Conservation (phyloP, 306 rosid genomes). For the Vigna mungo region DNA sequence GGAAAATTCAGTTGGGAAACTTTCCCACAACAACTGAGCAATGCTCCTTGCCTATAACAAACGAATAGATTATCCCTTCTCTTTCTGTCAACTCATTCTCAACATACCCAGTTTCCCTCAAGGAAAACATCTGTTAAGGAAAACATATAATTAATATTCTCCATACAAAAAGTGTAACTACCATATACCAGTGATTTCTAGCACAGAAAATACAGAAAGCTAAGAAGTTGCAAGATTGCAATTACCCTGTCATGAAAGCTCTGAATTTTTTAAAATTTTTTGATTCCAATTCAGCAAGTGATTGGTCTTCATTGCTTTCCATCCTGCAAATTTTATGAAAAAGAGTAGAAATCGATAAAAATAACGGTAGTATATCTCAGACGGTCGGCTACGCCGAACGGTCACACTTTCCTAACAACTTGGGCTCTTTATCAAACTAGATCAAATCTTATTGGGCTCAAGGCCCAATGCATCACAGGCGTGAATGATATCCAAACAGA, state of each 20-base stretch:
- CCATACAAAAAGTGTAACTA: not conserved
- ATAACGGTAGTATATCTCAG: not conserved
- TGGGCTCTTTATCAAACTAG: too few species aligned
- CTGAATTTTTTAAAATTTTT: conserved; percentile 51
- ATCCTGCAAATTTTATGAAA: conserved; percentile 43
- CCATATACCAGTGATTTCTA: conserved; percentile 1
- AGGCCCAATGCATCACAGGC: too few species aligned
- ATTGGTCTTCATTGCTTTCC: conserved; percentile 41
- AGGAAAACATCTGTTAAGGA: not conserved
- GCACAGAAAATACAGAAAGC: not conserved
- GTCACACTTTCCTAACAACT: too few species aligned
- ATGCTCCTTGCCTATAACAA: too few species aligned
- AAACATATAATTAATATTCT: conserved; percentile 14
- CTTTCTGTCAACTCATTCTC: too few species aligned
- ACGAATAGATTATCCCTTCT: too few species aligned
- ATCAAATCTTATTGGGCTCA: too few species aligned
- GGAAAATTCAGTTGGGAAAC: too few species aligned
- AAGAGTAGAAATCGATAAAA: conserved; percentile 2
- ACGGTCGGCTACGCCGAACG: too few species aligned
- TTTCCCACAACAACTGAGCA: too few species aligned
- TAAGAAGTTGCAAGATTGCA: conserved; percentile 2
- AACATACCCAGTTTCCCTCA: too few species aligned
- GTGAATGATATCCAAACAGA: too few species aligned
- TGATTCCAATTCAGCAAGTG: conserved; percentile 44
- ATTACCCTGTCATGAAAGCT: conserved; percentile 78